Conservation (phyloP, 73 alveolate genomes). For the Paramecium octaurelia region DNA sequence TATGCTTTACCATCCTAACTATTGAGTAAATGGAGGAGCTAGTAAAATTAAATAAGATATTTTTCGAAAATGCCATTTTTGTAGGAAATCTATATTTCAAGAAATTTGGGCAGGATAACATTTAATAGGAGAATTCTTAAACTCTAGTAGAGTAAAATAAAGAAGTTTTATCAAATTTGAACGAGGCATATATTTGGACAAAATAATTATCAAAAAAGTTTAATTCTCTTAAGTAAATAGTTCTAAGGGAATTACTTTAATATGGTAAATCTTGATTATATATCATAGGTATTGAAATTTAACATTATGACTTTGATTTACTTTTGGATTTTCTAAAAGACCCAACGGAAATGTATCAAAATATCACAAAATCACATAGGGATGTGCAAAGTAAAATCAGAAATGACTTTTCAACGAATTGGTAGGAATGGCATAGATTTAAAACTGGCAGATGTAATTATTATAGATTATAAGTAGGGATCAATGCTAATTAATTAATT, state of each 20-base stretch:
- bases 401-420: neutral
- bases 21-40: neutral
- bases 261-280: neutral
- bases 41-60: neutral
- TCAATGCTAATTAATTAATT: neutral
- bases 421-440: neutral
- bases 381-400: neutral
- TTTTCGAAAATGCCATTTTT: neutral
- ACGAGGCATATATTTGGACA: neutral
- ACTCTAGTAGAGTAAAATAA: neutral
- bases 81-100: neutral
- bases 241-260: neutral
- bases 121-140: too few species aligned
- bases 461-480: neutral
- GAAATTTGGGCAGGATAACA: neutral
- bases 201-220: neutral
- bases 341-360: neutral
- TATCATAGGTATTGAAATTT: neutral
- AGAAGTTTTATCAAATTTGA: neutral
- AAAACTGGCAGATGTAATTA: neutral
- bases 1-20: neutral
- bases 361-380: neutral
- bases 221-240: neutral
- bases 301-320: neutral
- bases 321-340: neutral